phyloP scores from a whole-genome alignment of 768 basidiomycete species.

The Trametes gibbosa region DNA sequence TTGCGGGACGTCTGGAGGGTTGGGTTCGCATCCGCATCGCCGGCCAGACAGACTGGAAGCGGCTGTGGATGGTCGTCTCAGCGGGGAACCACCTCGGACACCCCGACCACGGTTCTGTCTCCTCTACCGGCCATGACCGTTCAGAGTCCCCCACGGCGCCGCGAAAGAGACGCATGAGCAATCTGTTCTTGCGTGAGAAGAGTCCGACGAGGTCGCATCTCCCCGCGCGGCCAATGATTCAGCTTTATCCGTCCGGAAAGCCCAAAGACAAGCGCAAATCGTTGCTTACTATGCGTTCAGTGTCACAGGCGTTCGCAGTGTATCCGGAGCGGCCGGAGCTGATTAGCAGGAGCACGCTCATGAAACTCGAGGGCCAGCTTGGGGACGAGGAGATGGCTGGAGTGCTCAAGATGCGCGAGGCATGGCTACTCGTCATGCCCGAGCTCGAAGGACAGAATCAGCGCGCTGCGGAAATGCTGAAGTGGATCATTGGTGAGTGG shows the following conservation, averaged over 20 bases:
- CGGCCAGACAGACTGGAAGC: constrained; percentile 98
- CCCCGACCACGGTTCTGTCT: constrained; percentile 25
- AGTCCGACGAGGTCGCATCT: constrained; percentile 28
- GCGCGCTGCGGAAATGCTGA: constrained; percentile 80
- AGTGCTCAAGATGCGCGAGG: constrained; percentile 67
- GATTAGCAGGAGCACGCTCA: constrained; percentile 83
- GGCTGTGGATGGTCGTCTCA: constrained; percentile 78
- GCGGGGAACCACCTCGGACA: constrained; percentile 36
- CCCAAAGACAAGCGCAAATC: constrained; percentile 73
- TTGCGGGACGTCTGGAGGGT: constrained; percentile 79
- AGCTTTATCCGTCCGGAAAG: constrained; percentile 62
- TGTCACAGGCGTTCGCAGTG: constrained; percentile 89
- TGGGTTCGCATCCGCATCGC: constrained; percentile 88
- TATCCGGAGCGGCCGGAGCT: constrained; percentile 95
- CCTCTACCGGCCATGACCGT: constrained; percentile 24
- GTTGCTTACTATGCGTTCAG: constrained; percentile 61
- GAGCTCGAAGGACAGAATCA: constrained; percentile 64
- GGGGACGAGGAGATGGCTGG: constrained; percentile 73
- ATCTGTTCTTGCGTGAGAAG: constrained; percentile 58
- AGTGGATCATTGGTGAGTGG: constrained; percentile 79
- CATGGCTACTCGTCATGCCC: constrained; percentile 90
- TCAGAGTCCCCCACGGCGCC: constrained; percentile 15
- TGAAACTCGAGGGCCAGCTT: constrained; percentile 87
- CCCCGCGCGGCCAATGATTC: constrained; percentile 39
- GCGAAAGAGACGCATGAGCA: constrained; percentile 60